Evolutionary conservation across 345 rosid genomes (phyloP).

Genomic region (Eutrema japonicum): DNA sequence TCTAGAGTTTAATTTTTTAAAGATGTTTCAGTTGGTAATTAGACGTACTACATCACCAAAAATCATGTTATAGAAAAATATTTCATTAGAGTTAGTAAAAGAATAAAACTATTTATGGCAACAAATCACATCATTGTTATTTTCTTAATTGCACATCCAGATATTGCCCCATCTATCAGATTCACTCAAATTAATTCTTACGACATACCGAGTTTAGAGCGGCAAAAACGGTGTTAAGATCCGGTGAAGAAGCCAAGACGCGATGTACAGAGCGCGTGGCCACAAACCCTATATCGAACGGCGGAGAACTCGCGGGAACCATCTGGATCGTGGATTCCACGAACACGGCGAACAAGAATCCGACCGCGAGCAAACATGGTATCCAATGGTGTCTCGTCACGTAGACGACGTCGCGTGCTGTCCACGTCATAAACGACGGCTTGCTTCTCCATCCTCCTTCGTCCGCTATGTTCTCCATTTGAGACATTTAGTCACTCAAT

Average conservation of each 20-base stretch:
- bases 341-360: slow-evolving; percentile 75
- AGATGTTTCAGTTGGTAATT: too few species aligned
- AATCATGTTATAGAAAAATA: neutral
- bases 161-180: neutral
- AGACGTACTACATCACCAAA: too few species aligned
- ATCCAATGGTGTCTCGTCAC: slow-evolving; percentile 69
- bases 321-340: slow-evolving; percentile 91
- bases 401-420: slow-evolving; percentile 51
- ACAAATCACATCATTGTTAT: neutral
- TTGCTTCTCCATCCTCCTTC: slow-evolving; percentile 12
- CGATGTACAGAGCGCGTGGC: slow-evolving; percentile 68
- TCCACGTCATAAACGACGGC: slow-evolving; percentile 73
- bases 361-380: slow-evolving; percentile 65
- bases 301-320: slow-evolving; percentile 71
- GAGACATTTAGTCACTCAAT: neutral
- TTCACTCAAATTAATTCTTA: neutral
- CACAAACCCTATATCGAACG: slow-evolving; percentile 84
- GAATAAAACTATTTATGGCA: slow-evolving; percentile 7
- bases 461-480: slow-evolving; percentile 24
- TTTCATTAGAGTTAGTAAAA: neutral
- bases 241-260: slow-evolving; percentile 65
- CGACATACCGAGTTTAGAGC: slow-evolving; percentile 76
- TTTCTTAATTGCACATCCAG: neutral
- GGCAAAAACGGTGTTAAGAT: slow-evolving; percentile 75
- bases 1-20: too few species aligned